Evolutionary conservation across 2,329 filamentous ascomycete genomes (phyloP).

Genomic region (Colletotrichum liaoningense): DNA sequence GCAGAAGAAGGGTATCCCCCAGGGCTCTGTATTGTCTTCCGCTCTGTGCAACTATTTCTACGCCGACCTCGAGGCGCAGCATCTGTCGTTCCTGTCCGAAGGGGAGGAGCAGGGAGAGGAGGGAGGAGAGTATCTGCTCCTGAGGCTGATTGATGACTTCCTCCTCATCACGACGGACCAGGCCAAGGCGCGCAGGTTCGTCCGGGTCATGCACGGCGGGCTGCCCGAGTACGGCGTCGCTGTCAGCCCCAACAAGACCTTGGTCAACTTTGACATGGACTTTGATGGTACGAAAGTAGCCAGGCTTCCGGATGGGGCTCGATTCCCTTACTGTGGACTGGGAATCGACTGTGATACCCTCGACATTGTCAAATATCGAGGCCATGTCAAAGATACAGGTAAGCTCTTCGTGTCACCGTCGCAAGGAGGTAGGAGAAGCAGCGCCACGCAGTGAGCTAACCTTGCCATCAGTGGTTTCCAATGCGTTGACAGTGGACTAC

Average conservation of each 20-base stretch:
- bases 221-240: slow-evolving; percentile 82
- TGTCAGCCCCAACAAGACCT: slow-evolving; percentile 81
- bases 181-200: slow-evolving; percentile 76
- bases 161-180: slow-evolving; percentile 82
- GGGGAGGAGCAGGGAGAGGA: slow-evolving; percentile 40
- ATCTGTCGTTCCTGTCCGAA: slow-evolving; percentile 73
- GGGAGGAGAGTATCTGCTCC: slow-evolving; percentile 68
- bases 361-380: slow-evolving; percentile 77
- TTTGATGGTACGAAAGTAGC: slow-evolving; percentile 66
- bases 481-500: slow-evolving; percentile 84
- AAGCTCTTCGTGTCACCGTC: slow-evolving; percentile 43
- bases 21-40: slow-evolving; percentile 89
- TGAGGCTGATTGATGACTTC: slow-evolving; percentile 93
- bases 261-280: slow-evolving; percentile 82
- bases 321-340: slow-evolving; percentile 92
- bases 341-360: slow-evolving; percentile 80
- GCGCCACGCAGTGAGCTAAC: neutral
- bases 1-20: slow-evolving; percentile 90
- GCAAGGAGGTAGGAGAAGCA: neutral
- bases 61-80: slow-evolving; percentile 80
- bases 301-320: slow-evolving; percentile 50
- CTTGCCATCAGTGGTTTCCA: slow-evolving; percentile 62
- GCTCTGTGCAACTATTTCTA: slow-evolving; percentile 97
- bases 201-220: slow-evolving; percentile 83
- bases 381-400: slow-evolving; percentile 63